Evolutionary conservation across 2,329 filamentous ascomycete genomes (phyloP).

Genomic region (Passalora sequoiae): DNA sequence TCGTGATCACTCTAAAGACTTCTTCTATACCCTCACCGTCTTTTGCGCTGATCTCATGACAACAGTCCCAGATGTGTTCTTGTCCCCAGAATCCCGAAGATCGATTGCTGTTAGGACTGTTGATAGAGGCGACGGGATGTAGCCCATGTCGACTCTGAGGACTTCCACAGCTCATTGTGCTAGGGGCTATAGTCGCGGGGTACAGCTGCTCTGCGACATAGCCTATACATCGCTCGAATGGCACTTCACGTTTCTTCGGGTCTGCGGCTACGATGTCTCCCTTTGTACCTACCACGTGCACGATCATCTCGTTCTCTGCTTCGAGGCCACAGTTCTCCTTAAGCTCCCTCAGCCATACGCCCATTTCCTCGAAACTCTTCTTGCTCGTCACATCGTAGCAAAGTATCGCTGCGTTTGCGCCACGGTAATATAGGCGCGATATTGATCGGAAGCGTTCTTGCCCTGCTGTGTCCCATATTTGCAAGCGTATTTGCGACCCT

Average conservation of each 20-base stretch:
- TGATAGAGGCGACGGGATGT: conserved; percentile 37
- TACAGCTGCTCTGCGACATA: conserved; percentile 91
- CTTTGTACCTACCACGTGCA: conserved; percentile 94
- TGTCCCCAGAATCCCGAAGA: conserved; percentile 75
- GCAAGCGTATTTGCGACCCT: conserved; percentile 80
- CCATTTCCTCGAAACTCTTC: conserved; percentile 84
- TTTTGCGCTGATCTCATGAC: conserved; percentile 93
- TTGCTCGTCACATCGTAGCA: conserved; percentile 93
- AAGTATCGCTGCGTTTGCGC: conserved; percentile 86
- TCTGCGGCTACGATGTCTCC: conserved; percentile 85
- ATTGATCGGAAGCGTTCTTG: conserved; percentile 95
- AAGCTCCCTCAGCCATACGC: conserved; percentile 62
- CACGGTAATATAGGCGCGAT: conserved; percentile 90
- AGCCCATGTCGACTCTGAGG: conserved; percentile 35
- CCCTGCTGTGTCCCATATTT: conserved; percentile 95
- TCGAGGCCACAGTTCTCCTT: conserved; percentile 35
- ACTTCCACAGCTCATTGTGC: conserved; percentile 11
- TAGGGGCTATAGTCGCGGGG: conserved; percentile 40
- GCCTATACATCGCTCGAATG: conserved; percentile 91
- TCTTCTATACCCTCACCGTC: conserved; percentile 94
- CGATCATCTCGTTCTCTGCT: conserved; percentile 60
- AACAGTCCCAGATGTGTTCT: conserved; percentile 92
- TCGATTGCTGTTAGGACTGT: conserved; percentile 44
- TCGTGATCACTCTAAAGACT: conserved; percentile 83
- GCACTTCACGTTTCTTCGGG: conserved; percentile 71